These are phyloP conservation scores for Colletotrichum somersetense DNA, from an alignment of 2,329 filamentous ascomycete species.

Conservation along the genomic window DNA sequence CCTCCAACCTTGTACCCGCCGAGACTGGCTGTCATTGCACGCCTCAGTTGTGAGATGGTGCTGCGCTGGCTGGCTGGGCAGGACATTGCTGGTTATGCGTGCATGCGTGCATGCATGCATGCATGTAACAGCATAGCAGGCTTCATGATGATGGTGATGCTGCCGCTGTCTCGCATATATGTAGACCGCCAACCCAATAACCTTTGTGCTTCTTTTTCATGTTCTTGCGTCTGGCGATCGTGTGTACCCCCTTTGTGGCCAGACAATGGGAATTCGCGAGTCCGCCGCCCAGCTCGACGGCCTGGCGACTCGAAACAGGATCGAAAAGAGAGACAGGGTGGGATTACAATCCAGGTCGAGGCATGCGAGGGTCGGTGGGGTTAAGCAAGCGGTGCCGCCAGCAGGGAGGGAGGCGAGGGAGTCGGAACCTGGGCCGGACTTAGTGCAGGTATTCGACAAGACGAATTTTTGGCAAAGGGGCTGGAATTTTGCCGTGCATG, in stretches of 20 bases:
- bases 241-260: not conserved
- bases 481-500: slow-evolving; percentile 23
- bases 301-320: slow-evolving; percentile 16
- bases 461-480: slow-evolving; percentile 37
- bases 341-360: slow-evolving; percentile 6
- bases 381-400: slow-evolving; percentile 1
- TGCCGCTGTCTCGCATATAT: slow-evolving; percentile 12
- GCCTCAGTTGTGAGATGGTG: slow-evolving; percentile 27
- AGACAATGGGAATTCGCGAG: slow-evolving; percentile 23
- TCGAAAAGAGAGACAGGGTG: slow-evolving; percentile 8
- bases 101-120: not conserved
- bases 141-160: not conserved
- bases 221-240: not conserved
- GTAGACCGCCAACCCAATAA: slow-evolving; percentile 25
- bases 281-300: slow-evolving; percentile 30
- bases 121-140: not conserved
- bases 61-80: slow-evolving; percentile 15
- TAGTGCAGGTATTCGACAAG: slow-evolving; percentile 21
- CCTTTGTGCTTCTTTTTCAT: not conserved
- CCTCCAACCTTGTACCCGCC: slow-evolving; percentile 28
- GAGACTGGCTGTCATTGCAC: slow-evolving; percentile 13
- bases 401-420: slow-evolving; percentile 15
- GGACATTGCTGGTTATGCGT: not conserved
- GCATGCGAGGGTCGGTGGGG: slow-evolving; percentile 24
- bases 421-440: not conserved